These are phyloP conservation scores for Salvia splendens DNA, from an alignment of 257 asterid genomes.

Conservation along the genomic window DNA sequence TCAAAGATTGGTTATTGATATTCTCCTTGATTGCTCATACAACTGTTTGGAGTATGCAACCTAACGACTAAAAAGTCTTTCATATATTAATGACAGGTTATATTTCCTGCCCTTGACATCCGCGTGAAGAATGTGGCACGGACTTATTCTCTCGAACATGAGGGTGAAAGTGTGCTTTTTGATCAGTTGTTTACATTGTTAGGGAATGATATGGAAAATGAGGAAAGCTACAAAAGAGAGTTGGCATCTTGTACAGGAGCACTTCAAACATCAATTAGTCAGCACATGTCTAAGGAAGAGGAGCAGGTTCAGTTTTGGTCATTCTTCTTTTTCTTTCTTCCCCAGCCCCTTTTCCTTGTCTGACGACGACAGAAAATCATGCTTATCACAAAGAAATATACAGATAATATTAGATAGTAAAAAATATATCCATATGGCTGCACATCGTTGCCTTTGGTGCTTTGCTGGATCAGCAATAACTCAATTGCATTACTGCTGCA, in stretches of 20 bases:
- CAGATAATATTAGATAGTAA: slow-evolving; percentile 14
- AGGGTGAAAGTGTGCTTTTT: slow-evolving; percentile 92
- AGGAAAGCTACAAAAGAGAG: slow-evolving; percentile 84
- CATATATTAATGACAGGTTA: slow-evolving; percentile 42
- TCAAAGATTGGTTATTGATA: slow-evolving; percentile 4
- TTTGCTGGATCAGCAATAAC: slow-evolving; percentile 13
- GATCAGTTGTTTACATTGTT: slow-evolving; percentile 87
- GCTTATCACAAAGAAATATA: slow-evolving; percentile 14
- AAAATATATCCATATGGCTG: slow-evolving; percentile 13
- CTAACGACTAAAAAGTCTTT: slow-evolving; percentile 13
- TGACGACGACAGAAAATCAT: slow-evolving; percentile 21
- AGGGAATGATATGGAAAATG: slow-evolving; percentile 58
- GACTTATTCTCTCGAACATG: slow-evolving; percentile 97
- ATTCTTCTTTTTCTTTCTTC: neutral
- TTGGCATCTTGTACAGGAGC: slow-evolving; percentile 97
- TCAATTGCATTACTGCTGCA: slow-evolving; percentile 15
- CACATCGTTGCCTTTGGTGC: slow-evolving; percentile 11
- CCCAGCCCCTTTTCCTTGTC: neutral
- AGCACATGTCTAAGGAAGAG: slow-evolving; percentile 99
- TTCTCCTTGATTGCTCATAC: slow-evolving; percentile 2
- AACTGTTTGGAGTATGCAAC: slow-evolving; percentile 2
- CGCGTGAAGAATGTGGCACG: slow-evolving; percentile 99
- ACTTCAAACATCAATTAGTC: slow-evolving; percentile 90
- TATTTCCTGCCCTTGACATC: slow-evolving; percentile 96
- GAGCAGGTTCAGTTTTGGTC: slow-evolving; percentile 68